These are phyloP conservation scores for Saccharomycopsis vini DNA, from an alignment of 805 yeast species.

Conservation along the genomic window DNA sequence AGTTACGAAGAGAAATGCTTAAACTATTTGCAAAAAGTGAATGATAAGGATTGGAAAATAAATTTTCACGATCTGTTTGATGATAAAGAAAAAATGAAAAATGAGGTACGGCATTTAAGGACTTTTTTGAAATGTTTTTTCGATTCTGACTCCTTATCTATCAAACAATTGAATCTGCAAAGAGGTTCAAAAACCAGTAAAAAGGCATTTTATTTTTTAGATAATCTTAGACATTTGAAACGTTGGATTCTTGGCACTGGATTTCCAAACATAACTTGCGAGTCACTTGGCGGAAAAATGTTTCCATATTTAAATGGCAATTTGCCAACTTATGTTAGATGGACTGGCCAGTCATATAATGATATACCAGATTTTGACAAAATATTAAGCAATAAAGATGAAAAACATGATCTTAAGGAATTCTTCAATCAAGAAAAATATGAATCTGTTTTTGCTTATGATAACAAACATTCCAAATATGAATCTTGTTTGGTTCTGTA, in stretches of 20 bases:
- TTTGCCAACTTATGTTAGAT: conserved; percentile 33
- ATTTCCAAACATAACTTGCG: conserved; percentile 3
- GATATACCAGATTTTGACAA: conserved; percentile 7
- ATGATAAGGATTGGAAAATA: background rate
- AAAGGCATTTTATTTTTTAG: conserved; percentile 4
- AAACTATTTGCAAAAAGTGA: conserved; percentile 1
- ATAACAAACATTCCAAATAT: background rate
- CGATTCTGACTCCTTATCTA: conserved; percentile 17
- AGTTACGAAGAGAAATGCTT: conserved; percentile 2
- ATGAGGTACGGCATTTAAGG: conserved; percentile 23
- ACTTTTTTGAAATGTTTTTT: conserved; percentile 24
- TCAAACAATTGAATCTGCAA: background rate
- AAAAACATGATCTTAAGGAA: conserved; percentile 19
- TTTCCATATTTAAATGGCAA: conserved; percentile 35
- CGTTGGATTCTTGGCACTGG: too few species aligned
- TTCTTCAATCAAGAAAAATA: too few species aligned
- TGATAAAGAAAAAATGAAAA: conserved; percentile 19
- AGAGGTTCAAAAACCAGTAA: background rate
- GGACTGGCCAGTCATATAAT: conserved; percentile 27
- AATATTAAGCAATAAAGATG: background rate
- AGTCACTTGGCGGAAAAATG: conserved; percentile 27
- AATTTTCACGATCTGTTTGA: background rate
- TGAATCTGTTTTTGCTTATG: background rate
- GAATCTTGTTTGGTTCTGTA: conserved; percentile 5
- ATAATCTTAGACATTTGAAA: conserved; percentile 10